Base-by-base conservation (phyloP, 257 asterid genomes). In the Fraxinus pennsylvanica region DNA sequence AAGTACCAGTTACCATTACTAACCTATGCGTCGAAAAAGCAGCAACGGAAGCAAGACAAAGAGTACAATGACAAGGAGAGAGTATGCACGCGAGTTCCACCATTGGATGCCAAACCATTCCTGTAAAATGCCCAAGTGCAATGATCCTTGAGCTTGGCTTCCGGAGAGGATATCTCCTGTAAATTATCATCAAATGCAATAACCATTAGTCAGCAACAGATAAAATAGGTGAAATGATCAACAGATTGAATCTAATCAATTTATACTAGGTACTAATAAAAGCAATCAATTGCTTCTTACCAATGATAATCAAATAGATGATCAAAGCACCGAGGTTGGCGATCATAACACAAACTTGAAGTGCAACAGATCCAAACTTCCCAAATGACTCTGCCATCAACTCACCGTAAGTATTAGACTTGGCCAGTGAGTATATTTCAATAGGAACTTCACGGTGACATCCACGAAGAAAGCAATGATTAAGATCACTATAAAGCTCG, bases 381-480 rank as follows among this genome's bases (percentile, higher is more conserved):
- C 99, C 99, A 72, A 96, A 96, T 5, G 99, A 90, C 83, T 92
- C 97, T 0, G 93, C 98, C 99, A 96, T 93, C 39, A 96, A 76
- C 59, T 90, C 94, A 41, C 96, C 98, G 75, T 96, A 96, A 0
- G 98, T 84, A 80, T 84, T 87, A 45, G 91, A 86, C 75, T 86
- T 84, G 8, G 92, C 94, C 2, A 91, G 76, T 75, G 89, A 1
- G 95, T 90, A 79, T 88, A 83, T 84, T 92, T 93, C 77, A 93
- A 65, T n/a, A 96, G 84, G 73, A 96, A 92, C 87, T 96, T 98
- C 30, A 96, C 99, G 1, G 98, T 96, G 25, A 96, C 95, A 66
- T 96, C 98, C 36, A 96, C 99, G 50, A 93, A 86, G 76, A 88
- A 90, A 9, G 97, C 94, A 36, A 96, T 79, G 15, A 89, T n/a